phyloP scores from a whole-genome alignment of 345 rosid species.

The Brassica rapa region DNA sequence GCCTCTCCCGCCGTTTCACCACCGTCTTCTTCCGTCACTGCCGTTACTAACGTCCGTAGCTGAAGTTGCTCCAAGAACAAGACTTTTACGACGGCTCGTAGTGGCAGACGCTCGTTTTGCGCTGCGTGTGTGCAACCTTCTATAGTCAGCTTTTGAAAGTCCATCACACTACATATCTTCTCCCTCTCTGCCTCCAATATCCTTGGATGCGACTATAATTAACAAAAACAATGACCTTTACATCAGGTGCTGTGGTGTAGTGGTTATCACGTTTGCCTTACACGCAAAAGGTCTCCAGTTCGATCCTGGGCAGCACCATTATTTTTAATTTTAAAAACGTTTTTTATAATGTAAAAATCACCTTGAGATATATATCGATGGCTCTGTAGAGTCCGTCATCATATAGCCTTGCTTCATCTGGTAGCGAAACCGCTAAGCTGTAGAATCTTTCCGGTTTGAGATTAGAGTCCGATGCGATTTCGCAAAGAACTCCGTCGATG shows the following conservation, averaged over 20 bases:
- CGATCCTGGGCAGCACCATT: slow-evolving; percentile 32
- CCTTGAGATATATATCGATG: slow-evolving; percentile 84
- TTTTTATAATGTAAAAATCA: slow-evolving; percentile 6
- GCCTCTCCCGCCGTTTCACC: background rate
- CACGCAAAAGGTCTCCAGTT: slow-evolving; percentile 40
- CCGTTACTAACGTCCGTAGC: slow-evolving; percentile 57
- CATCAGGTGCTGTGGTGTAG: slow-evolving; percentile 30
- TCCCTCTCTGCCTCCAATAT: slow-evolving; percentile 67
- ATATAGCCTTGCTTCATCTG: slow-evolving; percentile 66
- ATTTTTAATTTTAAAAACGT: background rate
- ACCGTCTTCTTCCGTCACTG: slow-evolving; percentile 8
- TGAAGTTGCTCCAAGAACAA: slow-evolving; percentile 80
- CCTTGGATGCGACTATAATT: slow-evolving; percentile 68
- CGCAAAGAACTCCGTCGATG: slow-evolving; percentile 78
- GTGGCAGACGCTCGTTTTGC: slow-evolving; percentile 83
- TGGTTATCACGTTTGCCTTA: slow-evolving; percentile 42
- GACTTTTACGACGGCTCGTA: slow-evolving; percentile 82
- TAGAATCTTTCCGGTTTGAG: slow-evolving; percentile 71
- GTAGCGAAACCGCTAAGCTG: slow-evolving; percentile 57
- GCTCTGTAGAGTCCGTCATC: slow-evolving; percentile 91
- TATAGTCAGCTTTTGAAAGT: slow-evolving; percentile 71
- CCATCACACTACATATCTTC: slow-evolving; percentile 70
- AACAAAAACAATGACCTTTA: background rate
- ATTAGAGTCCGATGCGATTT: slow-evolving; percentile 83
- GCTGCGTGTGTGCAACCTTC: slow-evolving; percentile 98